Evolutionary conservation across 2,329 filamentous ascomycete genomes (phyloP).

Genomic region (Helotiales sp.): DNA sequence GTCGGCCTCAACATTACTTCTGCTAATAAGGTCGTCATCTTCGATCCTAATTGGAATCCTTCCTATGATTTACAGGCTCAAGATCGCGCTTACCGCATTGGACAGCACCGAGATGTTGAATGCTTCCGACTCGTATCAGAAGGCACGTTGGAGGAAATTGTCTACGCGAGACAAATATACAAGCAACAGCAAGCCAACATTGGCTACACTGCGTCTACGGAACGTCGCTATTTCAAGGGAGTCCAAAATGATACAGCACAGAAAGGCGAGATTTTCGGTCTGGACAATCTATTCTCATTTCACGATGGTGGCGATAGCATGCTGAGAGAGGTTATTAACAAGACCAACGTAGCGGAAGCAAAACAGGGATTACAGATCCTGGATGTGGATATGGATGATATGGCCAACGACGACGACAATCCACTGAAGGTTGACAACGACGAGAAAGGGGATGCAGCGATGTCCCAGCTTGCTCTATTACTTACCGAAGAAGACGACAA

Average conservation of each 20-base stretch:
- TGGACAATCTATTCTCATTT: slow-evolving; percentile 83
- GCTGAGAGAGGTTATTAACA: slow-evolving; percentile 94
- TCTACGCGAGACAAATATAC: slow-evolving; percentile 96
- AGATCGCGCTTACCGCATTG: slow-evolving; percentile 93
- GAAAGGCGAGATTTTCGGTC: slow-evolving; percentile 92
- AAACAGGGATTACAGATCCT: slow-evolving; percentile 79
- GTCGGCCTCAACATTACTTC: slow-evolving; percentile 96
- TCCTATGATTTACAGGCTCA: slow-evolving; percentile 93
- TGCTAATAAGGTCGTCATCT: slow-evolving; percentile 95
- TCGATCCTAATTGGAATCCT: slow-evolving; percentile 98
- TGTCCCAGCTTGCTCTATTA: slow-evolving; percentile 70
- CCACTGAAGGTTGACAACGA: slow-evolving; percentile 41
- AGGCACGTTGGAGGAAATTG: slow-evolving; percentile 94
- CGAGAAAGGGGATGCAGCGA: slow-evolving; percentile 58
- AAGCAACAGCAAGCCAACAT: slow-evolving; percentile 99
- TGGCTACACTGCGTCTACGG: slow-evolving; percentile 87
- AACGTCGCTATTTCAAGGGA: slow-evolving; percentile 92
- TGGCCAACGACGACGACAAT: slow-evolving; percentile 52
- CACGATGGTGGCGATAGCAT: slow-evolving; percentile 75
- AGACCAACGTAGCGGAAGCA: slow-evolving; percentile 94
- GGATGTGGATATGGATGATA: slow-evolving; percentile 71
- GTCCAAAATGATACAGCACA: slow-evolving; percentile 81
- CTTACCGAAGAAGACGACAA: slow-evolving; percentile 50
- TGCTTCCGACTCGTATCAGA: slow-evolving; percentile 89
- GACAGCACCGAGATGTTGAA: slow-evolving; percentile 89